A percentile compares a stretch with the other conserved stretches of the same genome.
Conservation (phyloP, 331 rosid species). For the Quercus phellos region DNA sequence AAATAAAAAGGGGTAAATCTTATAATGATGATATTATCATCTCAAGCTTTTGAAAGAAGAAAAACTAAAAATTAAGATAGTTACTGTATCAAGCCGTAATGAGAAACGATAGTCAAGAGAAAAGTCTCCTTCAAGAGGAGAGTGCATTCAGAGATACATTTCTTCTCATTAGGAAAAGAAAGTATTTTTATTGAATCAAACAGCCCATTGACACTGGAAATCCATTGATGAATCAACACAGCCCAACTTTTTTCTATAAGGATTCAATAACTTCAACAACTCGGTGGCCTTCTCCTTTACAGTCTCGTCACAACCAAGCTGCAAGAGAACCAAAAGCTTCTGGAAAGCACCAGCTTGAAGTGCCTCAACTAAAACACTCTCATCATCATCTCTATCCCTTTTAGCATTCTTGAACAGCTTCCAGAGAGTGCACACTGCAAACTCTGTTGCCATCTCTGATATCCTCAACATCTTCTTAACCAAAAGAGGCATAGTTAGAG, state of each 20-base stretch:
- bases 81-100: too few relatives aligned
- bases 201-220: conserved; percentile 54
- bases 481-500: conserved; percentile 64
- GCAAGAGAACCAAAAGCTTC: conserved; percentile 71
- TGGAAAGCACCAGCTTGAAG: conserved; percentile 67
- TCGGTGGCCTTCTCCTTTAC: conserved; percentile 63
- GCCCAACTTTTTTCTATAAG: conserved; percentile 40
- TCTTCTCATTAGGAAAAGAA: too few relatives aligned
- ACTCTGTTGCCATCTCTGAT: conserved; percentile 51
- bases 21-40: too few relatives aligned
- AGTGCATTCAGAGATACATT: too few relatives aligned
- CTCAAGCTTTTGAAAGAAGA: too few relatives aligned
- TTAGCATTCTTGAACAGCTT: conserved; percentile 47
- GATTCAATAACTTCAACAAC: conserved; percentile 65
- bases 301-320: conserved; percentile 62
- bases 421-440: conserved; percentile 60
- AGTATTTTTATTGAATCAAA: conserved; percentile 25
- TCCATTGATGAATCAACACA: conserved; percentile 67
- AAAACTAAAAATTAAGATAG: too few relatives aligned
- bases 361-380: conserved; percentile 44
- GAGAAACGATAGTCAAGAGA: too few relatives aligned
- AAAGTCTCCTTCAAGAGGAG: too few relatives aligned
- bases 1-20: too few relatives aligned
- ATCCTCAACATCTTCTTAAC: conserved; percentile 73
- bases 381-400: conserved; percentile 25